phyloP scores from a whole-genome alignment of 257 asterid genomes.

The Solanum sitiens region DNA sequence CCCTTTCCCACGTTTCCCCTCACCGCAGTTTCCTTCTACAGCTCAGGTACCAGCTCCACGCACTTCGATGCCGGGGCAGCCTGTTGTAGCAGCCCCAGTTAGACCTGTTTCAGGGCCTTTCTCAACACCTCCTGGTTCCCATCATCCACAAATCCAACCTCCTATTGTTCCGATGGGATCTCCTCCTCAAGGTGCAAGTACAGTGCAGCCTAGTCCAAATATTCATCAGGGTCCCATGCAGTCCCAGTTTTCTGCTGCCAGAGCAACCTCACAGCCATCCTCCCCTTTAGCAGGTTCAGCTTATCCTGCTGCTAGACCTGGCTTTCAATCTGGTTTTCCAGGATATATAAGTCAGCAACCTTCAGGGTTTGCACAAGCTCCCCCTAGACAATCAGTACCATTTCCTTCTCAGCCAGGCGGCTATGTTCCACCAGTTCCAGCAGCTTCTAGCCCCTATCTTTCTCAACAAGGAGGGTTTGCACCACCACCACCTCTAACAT shows the following conservation, averaged over 20 bases:
- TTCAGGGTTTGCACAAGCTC: constrained; percentile 40
- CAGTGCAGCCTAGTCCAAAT: constrained; percentile 28
- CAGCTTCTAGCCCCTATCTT: constrained; percentile 20
- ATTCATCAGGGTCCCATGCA: constrained; percentile 21
- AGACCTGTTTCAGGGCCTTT: constrained; percentile 34
- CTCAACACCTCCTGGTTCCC: constrained; percentile 15
- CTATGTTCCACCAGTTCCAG: constrained; percentile 38
- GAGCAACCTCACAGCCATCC: constrained; percentile 54
- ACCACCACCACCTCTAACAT: constrained; percentile 38
- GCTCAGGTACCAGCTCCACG: constrained; percentile 39
- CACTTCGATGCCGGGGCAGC: constrained; percentile 29
- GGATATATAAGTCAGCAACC: constrained; percentile 55
- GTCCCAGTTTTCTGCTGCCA: constrained; percentile 26
- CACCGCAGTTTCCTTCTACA: constrained; percentile 15
- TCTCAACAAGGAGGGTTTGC: constrained; percentile 52
- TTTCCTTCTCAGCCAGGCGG: constrained; percentile 52
- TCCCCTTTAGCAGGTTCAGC: constrained; percentile 43
- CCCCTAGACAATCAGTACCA: constrained; percentile 16
- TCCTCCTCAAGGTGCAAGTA: constrained; percentile 43
- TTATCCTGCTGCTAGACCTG: constrained; percentile 43
- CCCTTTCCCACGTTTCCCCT: constrained; percentile 36
- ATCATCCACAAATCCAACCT: constrained; percentile 32
- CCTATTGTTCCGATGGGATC: neutral
- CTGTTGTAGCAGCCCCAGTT: constrained; percentile 30
- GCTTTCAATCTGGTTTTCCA: constrained; percentile 48